Evolutionary conservation across 2,329 filamentous ascomycete genomes (phyloP).

Genomic region (Diplodia seriata): DNA sequence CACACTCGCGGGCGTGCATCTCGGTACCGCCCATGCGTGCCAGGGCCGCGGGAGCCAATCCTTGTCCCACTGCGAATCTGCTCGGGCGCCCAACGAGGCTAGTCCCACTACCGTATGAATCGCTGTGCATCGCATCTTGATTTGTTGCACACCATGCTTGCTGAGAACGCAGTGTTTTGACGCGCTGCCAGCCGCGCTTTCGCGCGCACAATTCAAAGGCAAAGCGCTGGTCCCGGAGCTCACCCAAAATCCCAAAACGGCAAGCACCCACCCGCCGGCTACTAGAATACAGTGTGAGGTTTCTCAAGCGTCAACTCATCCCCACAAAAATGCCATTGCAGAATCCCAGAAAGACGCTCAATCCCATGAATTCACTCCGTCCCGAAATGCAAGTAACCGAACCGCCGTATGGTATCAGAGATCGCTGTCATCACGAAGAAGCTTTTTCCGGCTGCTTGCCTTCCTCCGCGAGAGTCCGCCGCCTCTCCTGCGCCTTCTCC

Average conservation of each 20-base stretch:
- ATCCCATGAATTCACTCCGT: conserved; percentile 33
- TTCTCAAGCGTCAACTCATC: conserved; percentile 27
- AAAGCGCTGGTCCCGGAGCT: conserved; percentile 13
- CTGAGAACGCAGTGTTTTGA: conserved; percentile 22
- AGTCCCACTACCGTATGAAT: not conserved
- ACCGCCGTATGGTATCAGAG: conserved; percentile 32
- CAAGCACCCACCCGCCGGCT: conserved; percentile 26
- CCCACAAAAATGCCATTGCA: conserved; percentile 31
- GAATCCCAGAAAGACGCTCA: conserved; percentile 31
- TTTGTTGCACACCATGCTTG: conserved; percentile 12
- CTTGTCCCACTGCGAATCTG: conserved; percentile 19
- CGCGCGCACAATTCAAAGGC: conserved; percentile 13
- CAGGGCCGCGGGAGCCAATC: conserved; percentile 12
- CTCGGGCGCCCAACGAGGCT: conserved; percentile 12
- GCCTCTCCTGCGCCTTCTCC: conserved; percentile 70
- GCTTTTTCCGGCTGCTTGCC: conserved; percentile 41
- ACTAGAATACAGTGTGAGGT: conserved; percentile 33
- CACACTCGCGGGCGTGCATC: not conserved
- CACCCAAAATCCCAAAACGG: conserved; percentile 27
- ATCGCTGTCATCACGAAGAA: conserved; percentile 34
- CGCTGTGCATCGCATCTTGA: conserved; percentile 8
- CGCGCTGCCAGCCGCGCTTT: conserved; percentile 18
- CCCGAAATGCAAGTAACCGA: conserved; percentile 34
- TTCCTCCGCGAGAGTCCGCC: conserved; percentile 43
- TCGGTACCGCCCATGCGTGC: not conserved